Conservation (phyloP, 1,284 basidiomycete species). For the Cutaneotrichosporon cavernicola region DNA sequence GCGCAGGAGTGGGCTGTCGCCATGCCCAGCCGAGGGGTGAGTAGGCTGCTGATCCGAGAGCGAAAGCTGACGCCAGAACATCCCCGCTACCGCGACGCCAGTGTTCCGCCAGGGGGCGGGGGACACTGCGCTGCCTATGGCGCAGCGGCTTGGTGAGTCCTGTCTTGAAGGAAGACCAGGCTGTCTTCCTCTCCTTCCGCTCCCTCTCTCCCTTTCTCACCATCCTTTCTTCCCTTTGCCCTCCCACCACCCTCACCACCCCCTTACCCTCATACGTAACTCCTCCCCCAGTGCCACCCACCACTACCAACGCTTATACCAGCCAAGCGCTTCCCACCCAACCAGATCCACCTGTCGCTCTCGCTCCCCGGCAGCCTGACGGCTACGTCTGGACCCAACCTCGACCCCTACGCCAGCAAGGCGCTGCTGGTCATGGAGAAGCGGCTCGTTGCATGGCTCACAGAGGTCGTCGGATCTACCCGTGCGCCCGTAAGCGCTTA, state of each 20-base stretch:
- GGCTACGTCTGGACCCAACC: constrained; percentile 32
- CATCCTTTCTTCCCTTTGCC: neutral
- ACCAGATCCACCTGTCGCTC: constrained; percentile 50
- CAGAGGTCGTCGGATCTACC: constrained; percentile 26
- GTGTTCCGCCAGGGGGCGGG: constrained; percentile 65
- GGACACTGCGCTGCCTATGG: constrained; percentile 69
- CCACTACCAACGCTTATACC: constrained; percentile 2
- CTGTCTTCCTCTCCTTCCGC: neutral
- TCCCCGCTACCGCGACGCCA: constrained; percentile 61
- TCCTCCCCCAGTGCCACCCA: too few relatives aligned
- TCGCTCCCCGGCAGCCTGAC: constrained; percentile 40
- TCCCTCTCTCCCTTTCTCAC: neutral
- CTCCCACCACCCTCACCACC: too few relatives aligned
- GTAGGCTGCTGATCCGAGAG: constrained; percentile 23
- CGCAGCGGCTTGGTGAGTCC: constrained; percentile 70
- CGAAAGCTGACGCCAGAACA: constrained; percentile 37
- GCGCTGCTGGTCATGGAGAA: constrained; percentile 49
- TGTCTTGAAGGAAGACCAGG: neutral
- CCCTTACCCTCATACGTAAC: too few relatives aligned
- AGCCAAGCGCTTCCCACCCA: constrained; percentile 45
- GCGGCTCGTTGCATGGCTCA: constrained; percentile 42
- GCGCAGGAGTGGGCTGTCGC: constrained; percentile 79
- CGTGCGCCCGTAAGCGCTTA: neutral
- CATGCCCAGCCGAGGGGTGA: constrained; percentile 63
- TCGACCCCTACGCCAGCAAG: constrained; percentile 45